A percentile compares a stretch with the other conserved stretches of the same genome.
phyloP scores from a whole-genome alignment of 371 early-diverging fungal species.

The Lichtheimia hyalospora region DNA sequence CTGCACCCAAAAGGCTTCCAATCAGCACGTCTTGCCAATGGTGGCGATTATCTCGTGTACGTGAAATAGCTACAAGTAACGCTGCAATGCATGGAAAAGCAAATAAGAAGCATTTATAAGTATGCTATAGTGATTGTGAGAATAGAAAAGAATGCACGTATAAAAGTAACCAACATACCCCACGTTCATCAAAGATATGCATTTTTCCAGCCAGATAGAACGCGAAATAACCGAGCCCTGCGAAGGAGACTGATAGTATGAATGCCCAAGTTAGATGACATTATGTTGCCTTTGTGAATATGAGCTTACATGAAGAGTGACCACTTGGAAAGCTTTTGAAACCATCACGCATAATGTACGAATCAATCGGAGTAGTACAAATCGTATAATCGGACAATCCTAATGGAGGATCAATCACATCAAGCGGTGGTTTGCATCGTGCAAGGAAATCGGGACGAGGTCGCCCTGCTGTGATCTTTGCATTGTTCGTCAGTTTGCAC shows the following conservation, averaged over 20 bases:
- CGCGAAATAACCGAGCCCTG: slow-evolving; percentile 69
- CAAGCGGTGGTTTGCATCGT: slow-evolving; percentile 74
- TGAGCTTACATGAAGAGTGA: slow-evolving; percentile 73
- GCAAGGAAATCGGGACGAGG: slow-evolving; percentile 92
- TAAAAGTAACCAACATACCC: slow-evolving; percentile 30
- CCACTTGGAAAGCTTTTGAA: slow-evolving; percentile 94
- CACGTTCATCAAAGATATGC: slow-evolving; percentile 67
- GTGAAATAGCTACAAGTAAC: slow-evolving; percentile 67
- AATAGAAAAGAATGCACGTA: neutral
- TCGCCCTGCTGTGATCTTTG: slow-evolving; percentile 55
- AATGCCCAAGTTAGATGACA: neutral
- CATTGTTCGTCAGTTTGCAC: neutral
- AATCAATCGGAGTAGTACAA: slow-evolving; percentile 55
- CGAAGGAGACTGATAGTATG: slow-evolving; percentile 59
- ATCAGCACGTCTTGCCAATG: slow-evolving; percentile 82
- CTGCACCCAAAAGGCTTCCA: slow-evolving; percentile 51
- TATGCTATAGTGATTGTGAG: slow-evolving; percentile 32
- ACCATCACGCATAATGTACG: slow-evolving; percentile 70
- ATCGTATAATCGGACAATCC: slow-evolving; percentile 59
- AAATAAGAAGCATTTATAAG: slow-evolving; percentile 68
- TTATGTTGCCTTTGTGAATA: neutral
- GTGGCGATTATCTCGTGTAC: slow-evolving; percentile 79
- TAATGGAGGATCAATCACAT: slow-evolving; percentile 49
- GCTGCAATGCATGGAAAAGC: slow-evolving; percentile 66
- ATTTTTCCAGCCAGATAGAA: slow-evolving; percentile 75